Conservation (phyloP, 306 rosid species). For the Mimosa bimucronata region DNA sequence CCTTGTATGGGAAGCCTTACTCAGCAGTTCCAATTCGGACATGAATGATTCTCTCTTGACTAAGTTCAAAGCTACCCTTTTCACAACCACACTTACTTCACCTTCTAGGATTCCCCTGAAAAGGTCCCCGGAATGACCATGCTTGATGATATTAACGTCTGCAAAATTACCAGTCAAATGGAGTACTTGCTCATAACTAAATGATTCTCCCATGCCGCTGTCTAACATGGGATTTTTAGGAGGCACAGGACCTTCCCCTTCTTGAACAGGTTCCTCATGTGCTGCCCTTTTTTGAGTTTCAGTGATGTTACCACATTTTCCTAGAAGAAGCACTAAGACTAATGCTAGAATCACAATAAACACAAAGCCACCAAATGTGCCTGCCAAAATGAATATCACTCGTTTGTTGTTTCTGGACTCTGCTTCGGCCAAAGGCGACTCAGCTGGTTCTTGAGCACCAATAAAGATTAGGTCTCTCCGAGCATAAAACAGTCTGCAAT, state of each 20-base stretch:
- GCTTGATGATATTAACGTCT: slow-evolving; percentile 72
- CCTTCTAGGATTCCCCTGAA: slow-evolving; percentile 59
- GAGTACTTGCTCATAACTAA: slow-evolving; percentile 69
- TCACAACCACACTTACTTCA: slow-evolving; percentile 73
- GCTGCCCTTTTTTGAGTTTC: slow-evolving; percentile 51
- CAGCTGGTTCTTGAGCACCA: slow-evolving; percentile 33
- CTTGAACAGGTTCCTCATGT: slow-evolving; percentile 56
- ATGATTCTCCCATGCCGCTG: slow-evolving; percentile 64
- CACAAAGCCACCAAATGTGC: slow-evolving; percentile 79
- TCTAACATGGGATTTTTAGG: slow-evolving; percentile 53
- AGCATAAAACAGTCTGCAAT: slow-evolving; percentile 64
- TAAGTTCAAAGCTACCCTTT: slow-evolving; percentile 62
- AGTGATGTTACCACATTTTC: slow-evolving; percentile 41
- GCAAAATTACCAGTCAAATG: slow-evolving; percentile 61
- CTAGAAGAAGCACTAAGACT: slow-evolving; percentile 55
- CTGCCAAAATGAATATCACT: slow-evolving; percentile 65
- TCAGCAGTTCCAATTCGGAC: slow-evolving; percentile 66
- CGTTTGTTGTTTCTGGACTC: slow-evolving; percentile 44
- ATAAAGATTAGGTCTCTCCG: slow-evolving; percentile 41
- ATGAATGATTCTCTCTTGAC: slow-evolving; percentile 58
- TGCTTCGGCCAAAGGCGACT: background rate
- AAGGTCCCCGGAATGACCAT: slow-evolving; percentile 90
- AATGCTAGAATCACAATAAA: slow-evolving; percentile 60
- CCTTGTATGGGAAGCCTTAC: slow-evolving; percentile 76
- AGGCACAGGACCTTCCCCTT: slow-evolving; percentile 50